Evolutionary conservation across 2,329 filamentous ascomycete genomes (phyloP).

Genomic region (Microdochium trichocladiopsis): DNA sequence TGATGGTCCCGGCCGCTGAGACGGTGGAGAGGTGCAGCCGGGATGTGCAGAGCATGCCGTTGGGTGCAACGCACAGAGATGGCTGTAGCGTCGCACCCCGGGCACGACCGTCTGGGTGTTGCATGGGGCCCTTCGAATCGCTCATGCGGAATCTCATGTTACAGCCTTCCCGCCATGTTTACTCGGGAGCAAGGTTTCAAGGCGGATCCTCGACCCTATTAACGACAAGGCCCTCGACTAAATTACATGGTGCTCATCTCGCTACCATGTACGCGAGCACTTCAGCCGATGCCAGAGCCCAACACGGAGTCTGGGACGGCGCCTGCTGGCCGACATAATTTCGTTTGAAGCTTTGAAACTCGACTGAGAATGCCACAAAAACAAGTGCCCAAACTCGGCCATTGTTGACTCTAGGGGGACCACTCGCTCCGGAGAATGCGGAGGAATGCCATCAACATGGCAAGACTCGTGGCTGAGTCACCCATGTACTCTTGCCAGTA

Average conservation of each 20-base stretch:
- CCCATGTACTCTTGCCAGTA: not conserved
- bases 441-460: not conserved
- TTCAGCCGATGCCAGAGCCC: too few relatives aligned
- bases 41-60: too few relatives aligned
- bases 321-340: not conserved
- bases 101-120: not conserved
- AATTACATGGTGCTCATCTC: too few relatives aligned
- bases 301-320: not conserved
- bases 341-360: not conserved
- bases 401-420: not conserved
- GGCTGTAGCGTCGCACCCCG: not conserved
- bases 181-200: not conserved
- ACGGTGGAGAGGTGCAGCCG: too few relatives aligned
- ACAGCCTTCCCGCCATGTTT: not conserved
- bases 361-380: not conserved
- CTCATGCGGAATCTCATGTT: not conserved
- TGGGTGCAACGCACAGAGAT: too few relatives aligned
- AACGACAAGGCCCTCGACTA: not conserved
- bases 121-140: not conserved
- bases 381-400: not conserved
- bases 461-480: not conserved
- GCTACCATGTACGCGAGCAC: too few relatives aligned
- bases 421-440: not conserved
- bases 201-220: not conserved
- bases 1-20: too few relatives aligned